Base-by-base conservation (phyloP, 805 yeast species). In the Ogataea paraovalis region DNA sequence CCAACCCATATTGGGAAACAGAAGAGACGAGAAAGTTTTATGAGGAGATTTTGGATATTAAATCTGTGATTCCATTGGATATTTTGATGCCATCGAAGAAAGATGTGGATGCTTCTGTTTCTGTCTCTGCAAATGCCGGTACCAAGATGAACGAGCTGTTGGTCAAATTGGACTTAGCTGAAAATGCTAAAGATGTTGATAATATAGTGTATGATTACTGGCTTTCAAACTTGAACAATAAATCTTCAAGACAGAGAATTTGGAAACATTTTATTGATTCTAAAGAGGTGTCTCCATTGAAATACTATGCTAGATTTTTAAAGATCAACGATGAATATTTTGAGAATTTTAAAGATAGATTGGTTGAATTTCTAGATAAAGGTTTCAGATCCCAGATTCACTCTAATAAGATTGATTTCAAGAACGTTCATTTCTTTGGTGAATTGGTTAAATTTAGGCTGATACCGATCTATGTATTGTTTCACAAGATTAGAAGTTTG, bases 401-500 rank as follows among this genome's bases (percentile, higher is more conserved):
- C 49, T 75, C 79, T 30, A 73, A 69, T 45, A 67, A 67, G 18
- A 64, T 83, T 43, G 79, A 79, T 52, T 78, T 81, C 54, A 75
- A 72, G 53, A 79, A 75, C 53, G 75, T 87, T 33, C 71, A 75
- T 20, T 84, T 86, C 55, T 82, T 87, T 54, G 70, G 81, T 42
- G 97, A 91, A 58, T 69, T 90, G 67, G 78, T 85, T 28, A 88
- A 87, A 60, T 90, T 90, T 62, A 80, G 77, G 54, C 64, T 89
- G 50, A 71, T 89, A 14, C 92, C 96, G 0, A 68, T 73, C n/a
- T 83, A 81, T 62, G 73, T 83, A 48, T 71, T 83, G 12, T 85
- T 88, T 60, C 91, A 89, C 63, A 85, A 84, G 59, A 74, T 90
- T 41, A 73, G 88, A 56, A 67, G 74, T 1, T 67, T 87, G 53